These are phyloP conservation scores for Phaeodactylum tricornutum DNA, from an alignment of 108 stramenopile species.

Conservation along the genomic window DNA sequence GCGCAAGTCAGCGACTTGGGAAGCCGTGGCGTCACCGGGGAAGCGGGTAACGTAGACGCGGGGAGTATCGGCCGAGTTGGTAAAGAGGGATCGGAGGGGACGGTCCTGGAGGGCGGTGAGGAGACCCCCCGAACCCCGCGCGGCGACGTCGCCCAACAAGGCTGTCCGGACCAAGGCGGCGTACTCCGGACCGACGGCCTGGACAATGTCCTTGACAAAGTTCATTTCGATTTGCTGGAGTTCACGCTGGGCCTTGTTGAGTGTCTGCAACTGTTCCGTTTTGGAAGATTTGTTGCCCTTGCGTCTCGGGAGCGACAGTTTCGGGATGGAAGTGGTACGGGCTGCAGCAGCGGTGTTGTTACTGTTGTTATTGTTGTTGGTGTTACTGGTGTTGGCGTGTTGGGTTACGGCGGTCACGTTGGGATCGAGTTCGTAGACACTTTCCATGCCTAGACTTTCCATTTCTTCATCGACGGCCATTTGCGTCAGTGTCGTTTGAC, in stretches of 20 bases:
- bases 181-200: slow-evolving; percentile 54
- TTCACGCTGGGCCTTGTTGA: too few species aligned
- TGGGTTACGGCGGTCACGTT: slow-evolving; percentile 12
- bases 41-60: slow-evolving; percentile 68
- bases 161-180: slow-evolving; percentile 57
- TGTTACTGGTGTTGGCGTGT: slow-evolving; percentile 9
- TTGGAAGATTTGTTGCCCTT: slow-evolving; percentile 18
- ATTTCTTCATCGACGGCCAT: slow-evolving; percentile 49
- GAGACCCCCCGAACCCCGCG: slow-evolving; percentile 39
- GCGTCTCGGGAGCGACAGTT: too few species aligned
- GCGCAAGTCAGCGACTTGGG: slow-evolving; percentile 68
- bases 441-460: slow-evolving; percentile 43
- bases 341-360: slow-evolving; percentile 2
- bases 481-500: slow-evolving; percentile 42
- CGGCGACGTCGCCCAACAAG: slow-evolving; percentile 52
- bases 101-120: slow-evolving; percentile 52
- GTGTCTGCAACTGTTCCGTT: slow-evolving; percentile 20
- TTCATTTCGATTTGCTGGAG: slow-evolving; percentile 51
- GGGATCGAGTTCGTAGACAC: slow-evolving; percentile 19
- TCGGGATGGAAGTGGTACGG: background rate
- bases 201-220: slow-evolving; percentile 51
- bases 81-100: slow-evolving; percentile 41
- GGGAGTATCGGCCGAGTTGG: background rate
- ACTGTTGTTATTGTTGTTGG: slow-evolving; percentile 9
- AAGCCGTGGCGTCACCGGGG: slow-evolving; percentile 78